Evolutionary conservation across 2,329 filamentous ascomycete genomes (phyloP).

Genomic region (Bipolaris zeicola): DNA sequence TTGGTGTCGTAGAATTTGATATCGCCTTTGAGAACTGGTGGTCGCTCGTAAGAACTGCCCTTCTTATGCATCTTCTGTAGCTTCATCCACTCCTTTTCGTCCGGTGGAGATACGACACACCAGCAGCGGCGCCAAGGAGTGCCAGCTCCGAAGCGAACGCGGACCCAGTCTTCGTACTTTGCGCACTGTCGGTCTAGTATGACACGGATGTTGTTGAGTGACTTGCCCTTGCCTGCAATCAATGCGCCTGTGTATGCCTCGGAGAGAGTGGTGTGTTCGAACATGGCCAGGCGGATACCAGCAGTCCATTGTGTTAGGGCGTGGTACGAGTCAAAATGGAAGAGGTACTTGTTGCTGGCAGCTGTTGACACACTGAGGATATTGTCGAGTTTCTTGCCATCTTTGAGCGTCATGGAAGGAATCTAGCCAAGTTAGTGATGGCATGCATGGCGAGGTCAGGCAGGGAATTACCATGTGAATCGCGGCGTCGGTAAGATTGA

Average conservation of each 20-base stretch:
- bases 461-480: conserved; percentile 84
- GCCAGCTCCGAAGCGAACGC: conserved; percentile 92
- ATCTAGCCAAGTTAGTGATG: conserved; percentile 41
- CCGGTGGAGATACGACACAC: conserved; percentile 91
- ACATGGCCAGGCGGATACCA: conserved; percentile 91
- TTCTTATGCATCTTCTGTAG: conserved; percentile 82
- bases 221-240: conserved; percentile 91
- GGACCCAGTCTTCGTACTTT: conserved; percentile 88
- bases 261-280: conserved; percentile 88
- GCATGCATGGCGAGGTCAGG: not conserved
- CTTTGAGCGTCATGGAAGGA: conserved; percentile 82
- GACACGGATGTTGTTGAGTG: conserved; percentile 83
- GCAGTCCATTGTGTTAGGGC: conserved; percentile 96
- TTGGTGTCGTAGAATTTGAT: conserved; percentile 93
- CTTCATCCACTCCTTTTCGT: conserved; percentile 89
- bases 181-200: conserved; percentile 83
- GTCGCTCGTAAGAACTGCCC: conserved; percentile 80
- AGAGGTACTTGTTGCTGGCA: conserved; percentile 89
- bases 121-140: conserved; percentile 96
- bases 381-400: conserved; percentile 86
- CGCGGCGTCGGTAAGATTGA: conserved; percentile 95
- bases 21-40: conserved; percentile 76
- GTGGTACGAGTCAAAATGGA: conserved; percentile 95
- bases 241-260: conserved; percentile 96
- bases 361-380: conserved; percentile 95